A percentile compares a stretch with the other conserved stretches of the same genome.
Evolutionary conservation across 2,329 filamentous ascomycete species (phyloP).

Genomic region (Beauveria asiatica): DNA sequence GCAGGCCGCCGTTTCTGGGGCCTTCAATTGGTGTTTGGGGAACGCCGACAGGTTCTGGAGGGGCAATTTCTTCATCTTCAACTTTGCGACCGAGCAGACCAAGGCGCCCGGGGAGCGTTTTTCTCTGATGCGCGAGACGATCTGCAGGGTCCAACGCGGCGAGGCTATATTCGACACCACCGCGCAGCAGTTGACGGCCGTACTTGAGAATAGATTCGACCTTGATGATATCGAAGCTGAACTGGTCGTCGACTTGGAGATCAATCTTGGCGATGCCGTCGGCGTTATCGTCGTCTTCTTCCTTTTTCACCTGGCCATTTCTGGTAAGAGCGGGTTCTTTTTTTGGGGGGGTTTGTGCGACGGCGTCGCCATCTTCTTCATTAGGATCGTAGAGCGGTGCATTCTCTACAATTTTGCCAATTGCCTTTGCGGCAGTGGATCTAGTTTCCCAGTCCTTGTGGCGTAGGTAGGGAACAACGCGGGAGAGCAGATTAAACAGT

Average conservation of each 20-base stretch:
- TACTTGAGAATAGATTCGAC: conserved; percentile 71
- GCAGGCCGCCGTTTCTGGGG: conserved; percentile 23
- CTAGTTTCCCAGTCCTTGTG: conserved; percentile 97
- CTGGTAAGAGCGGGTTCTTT: conserved; percentile 30
- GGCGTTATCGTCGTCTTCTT: conserved; percentile 44
- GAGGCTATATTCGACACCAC: conserved; percentile 77
- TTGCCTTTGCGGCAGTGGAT: conserved; percentile 84
- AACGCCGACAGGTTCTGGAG: conserved; percentile 36
- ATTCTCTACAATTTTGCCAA: conserved; percentile 89
- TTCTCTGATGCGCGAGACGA: conserved; percentile 80
- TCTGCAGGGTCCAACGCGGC: conserved; percentile 73
- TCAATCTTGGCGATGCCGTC: conserved; percentile 13
- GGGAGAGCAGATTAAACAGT: conserved; percentile 85
- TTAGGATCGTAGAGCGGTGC: conserved; percentile 86
- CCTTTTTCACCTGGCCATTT: conserved; percentile 41
- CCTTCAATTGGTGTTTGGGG: conserved; percentile 38
- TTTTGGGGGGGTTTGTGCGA: conserved; percentile 33
- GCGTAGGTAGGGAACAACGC: conserved; percentile 89
- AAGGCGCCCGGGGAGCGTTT: conserved; percentile 71
- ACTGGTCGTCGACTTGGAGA: conserved; percentile 49
- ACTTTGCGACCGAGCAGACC: conserved; percentile 78
- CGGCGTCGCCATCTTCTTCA: conserved; percentile 60
- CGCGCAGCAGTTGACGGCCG: conserved; percentile 77
- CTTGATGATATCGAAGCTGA: conserved; percentile 68
- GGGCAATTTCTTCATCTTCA: conserved; percentile 68